Percentiles rank a stretch among this genome's conserved stretches.
These are phyloP conservation scores for Meyerozyma guilliermondii DNA, from an alignment of 1,139 yeast species.

Conservation along the genomic window DNA sequence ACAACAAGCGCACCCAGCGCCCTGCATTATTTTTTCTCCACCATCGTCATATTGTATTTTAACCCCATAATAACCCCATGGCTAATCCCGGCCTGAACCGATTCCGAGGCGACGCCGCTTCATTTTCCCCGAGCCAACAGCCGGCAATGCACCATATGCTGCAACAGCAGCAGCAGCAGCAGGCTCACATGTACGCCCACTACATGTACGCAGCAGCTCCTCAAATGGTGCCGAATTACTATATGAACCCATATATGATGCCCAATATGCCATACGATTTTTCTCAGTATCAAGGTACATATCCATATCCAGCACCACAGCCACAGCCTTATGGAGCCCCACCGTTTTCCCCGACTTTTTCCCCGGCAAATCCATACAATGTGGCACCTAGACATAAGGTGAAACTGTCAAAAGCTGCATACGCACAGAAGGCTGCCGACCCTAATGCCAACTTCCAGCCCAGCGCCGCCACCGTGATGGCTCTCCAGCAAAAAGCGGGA, in stretches of 20 bases:
- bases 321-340: not conserved
- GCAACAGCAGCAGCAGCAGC: conserved; percentile 3
- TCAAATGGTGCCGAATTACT: conserved; percentile 1
- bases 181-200: not conserved
- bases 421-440: conserved; percentile 2
- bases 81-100: conserved; percentile 31
- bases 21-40: not conserved
- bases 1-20: not conserved
- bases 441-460: conserved; percentile 2
- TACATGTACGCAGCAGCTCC: not conserved
- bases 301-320: not conserved
- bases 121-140: conserved; percentile 31
- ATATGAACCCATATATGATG: conserved; percentile 1
- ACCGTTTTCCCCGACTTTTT: not conserved
- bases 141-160: conserved; percentile 9
- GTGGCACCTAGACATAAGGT: not conserved
- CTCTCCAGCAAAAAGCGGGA: not conserved
- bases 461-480: not conserved
- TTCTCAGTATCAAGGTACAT: not conserved
- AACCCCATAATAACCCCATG: not conserved
- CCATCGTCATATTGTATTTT: not conserved
- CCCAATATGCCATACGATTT: not conserved
- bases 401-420: not conserved
- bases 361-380: not conserved
- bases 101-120: conserved; percentile 40